Conservation (phyloP, 2,329 filamentous ascomycete genomes). For the Graphilbum ipis-grandicollis region DNA sequence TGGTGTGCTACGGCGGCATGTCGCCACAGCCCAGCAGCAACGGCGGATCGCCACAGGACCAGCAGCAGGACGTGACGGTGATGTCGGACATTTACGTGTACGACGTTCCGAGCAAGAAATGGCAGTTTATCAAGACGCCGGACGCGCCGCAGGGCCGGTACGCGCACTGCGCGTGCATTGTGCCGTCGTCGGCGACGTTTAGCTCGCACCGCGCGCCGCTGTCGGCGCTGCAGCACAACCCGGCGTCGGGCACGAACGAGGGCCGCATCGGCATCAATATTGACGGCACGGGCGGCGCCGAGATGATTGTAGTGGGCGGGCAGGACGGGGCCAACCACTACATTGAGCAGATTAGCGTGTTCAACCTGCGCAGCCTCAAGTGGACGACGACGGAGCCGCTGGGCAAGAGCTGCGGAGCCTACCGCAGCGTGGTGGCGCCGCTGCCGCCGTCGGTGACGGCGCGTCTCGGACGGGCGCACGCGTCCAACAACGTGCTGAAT, state of each 20-base stretch:
- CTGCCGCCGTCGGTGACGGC: slow-evolving; percentile 48
- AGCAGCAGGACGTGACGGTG: slow-evolving; percentile 75
- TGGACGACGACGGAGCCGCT: slow-evolving; percentile 84
- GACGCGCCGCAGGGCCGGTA: slow-evolving; percentile 87
- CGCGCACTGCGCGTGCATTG: slow-evolving; percentile 84
- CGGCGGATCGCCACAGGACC: slow-evolving; percentile 33
- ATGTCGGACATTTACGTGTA: slow-evolving; percentile 98
- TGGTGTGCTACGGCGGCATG: slow-evolving; percentile 98
- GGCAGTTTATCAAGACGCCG: slow-evolving; percentile 67
- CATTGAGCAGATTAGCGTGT: slow-evolving; percentile 96
- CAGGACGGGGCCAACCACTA: slow-evolving; percentile 98
- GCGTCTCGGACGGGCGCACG: slow-evolving; percentile 44
- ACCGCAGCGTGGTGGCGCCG: slow-evolving; percentile 85
- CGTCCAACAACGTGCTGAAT: slow-evolving; percentile 17
- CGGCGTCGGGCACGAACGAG: slow-evolving; percentile 65
- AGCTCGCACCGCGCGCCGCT: slow-evolving; percentile 68
- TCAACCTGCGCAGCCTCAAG: slow-evolving; percentile 85
- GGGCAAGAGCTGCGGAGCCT: slow-evolving; percentile 87
- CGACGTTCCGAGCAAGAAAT: slow-evolving; percentile 64
- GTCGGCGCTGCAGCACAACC: slow-evolving; percentile 81
- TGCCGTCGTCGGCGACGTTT: slow-evolving; percentile 77
- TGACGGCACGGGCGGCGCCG: slow-evolving; percentile 79
- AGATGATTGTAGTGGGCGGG: slow-evolving; percentile 93
- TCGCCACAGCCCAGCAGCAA: slow-evolving; percentile 50
- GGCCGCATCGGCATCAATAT: slow-evolving; percentile 76